Evolutionary conservation across 169 alveolate species (phyloP), one percentile per base, ranked within the genome.

Genomic region (Plasmodium vinckei): DNA sequence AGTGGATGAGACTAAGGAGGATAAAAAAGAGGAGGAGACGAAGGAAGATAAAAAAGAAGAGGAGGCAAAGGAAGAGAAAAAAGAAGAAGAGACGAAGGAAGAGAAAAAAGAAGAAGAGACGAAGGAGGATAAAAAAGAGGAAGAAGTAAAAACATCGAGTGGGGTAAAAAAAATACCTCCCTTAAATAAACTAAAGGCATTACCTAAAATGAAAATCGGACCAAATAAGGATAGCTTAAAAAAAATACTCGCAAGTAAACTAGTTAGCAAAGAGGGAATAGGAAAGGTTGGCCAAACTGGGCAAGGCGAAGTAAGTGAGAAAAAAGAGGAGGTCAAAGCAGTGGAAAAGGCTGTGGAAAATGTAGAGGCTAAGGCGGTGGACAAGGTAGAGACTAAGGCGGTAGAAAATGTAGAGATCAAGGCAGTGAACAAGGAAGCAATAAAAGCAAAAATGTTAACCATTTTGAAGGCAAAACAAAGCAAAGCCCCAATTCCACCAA

Each of bases 371-470:
- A 53, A 9, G 12, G 64, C 73, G 1, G 27, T 6, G 19, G 64
- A 23, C 0, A 6, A 10, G 1, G 23, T 1, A 7, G 73, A 49
- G 9, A 4, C 88, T 49, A 17, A 61, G 39, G 67, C 49, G 17
- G 65, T 17, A 1, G 54, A 54, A 57, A 84, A 70, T 70, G 89
- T 54, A 73, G 87, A 12, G 87, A 64, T 70, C 46, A 53, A 21
- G 65, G 63, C 57, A 82, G 79, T 10, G 57, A 33, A 53, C 5
- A 89, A 39, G 59, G 73, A 51, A 65, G 86, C 95, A 7, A 79
- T 92, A 42, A 75, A 87, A 75, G 82, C 79, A 56, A 92, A 92
- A 63, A 53, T 86, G 60, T 75, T 89, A 75, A 57, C 93, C 21
- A 21, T 82, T 25, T 42, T 68, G 47, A 72, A 59, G 51, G 61